A percentile compares a stretch with the other conserved stretches of the same genome.
These are phyloP conservation scores for Liquidambar formosana DNA, from an alignment of 164 flowering plant genomes.

Conservation along the genomic window DNA sequence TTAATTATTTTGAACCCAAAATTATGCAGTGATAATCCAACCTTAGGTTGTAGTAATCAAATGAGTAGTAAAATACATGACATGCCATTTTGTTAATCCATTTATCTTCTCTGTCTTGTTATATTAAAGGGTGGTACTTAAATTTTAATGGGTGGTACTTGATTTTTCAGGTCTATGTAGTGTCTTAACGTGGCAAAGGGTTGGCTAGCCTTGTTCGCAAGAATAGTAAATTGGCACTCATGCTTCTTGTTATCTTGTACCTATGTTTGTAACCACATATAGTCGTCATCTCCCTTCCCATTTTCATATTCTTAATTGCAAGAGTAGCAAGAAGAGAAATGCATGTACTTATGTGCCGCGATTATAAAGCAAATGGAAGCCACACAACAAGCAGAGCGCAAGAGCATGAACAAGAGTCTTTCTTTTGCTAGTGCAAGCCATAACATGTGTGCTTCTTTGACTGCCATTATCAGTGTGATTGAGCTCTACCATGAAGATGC, in stretches of 20 bases:
- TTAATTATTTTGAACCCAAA: too few relatives aligned
- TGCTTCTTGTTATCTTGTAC: slow-evolving; percentile 30
- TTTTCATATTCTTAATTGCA: slow-evolving; percentile 29
- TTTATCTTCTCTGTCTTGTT: too few relatives aligned
- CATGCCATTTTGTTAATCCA: too few relatives aligned
- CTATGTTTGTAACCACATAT: slow-evolving; percentile 22
- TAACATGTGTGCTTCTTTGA: slow-evolving; percentile 69
- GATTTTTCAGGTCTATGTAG: slow-evolving; percentile 36
- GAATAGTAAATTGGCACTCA: slow-evolving; percentile 15
- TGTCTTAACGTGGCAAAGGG: slow-evolving; percentile 35
- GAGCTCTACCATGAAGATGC: slow-evolving; percentile 29
- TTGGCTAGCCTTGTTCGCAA: slow-evolving; percentile 22
- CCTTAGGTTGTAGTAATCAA: too few relatives aligned
- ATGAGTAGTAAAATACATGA: too few relatives aligned
- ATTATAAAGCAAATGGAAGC: slow-evolving; percentile 77
- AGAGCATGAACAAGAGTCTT: slow-evolving; percentile 67
- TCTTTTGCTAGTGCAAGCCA: slow-evolving; percentile 84
- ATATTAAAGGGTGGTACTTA: too few relatives aligned
- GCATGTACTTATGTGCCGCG: slow-evolving; percentile 33
- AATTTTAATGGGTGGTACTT: too few relatives aligned
- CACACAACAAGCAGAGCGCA: slow-evolving; percentile 82
- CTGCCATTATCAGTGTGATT: slow-evolving; percentile 55
- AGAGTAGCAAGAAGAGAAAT: slow-evolving; percentile 46
- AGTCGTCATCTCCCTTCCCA: slow-evolving; percentile 21
- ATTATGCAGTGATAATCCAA: too few relatives aligned